Evolutionary conservation across 768 basidiomycete species (phyloP), one percentile per base, ranked within the genome.

Genomic region (Pleurotus ostreatus): DNA sequence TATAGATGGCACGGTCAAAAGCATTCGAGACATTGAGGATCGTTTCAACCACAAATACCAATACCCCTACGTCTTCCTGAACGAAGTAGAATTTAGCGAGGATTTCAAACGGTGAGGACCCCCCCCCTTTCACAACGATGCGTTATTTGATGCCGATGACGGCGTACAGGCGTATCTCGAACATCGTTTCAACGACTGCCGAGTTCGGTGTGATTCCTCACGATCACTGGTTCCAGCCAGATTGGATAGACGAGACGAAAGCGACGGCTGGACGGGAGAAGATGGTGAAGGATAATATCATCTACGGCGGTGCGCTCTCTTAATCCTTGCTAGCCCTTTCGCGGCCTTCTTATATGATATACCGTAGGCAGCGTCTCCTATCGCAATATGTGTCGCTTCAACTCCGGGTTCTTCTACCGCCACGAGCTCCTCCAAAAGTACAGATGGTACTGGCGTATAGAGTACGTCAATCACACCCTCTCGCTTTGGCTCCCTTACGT

Each of bases 351-450:
- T 2, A 44, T 9, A 9, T n/a, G 41, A 15, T 52, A 18, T 43
- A 11, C 44, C 26, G 13, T 38, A 38, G 48, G 5, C 16, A 20
- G 38, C 48, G 40, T 18, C 22, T 49, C 48, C 49, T 96, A 97
- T 65, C 84, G 94, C 40, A 94, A 96, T 62, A 96, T 97, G 95
- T 97, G 95, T 70, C 84, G 95, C 9, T 98, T 86, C 72, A 93
- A 95, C 71, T 94, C 91, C 46, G 93, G 92, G 30, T 91, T 88
- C 74, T 95, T 96, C 74, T 95, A 83, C 74, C 77, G 80, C 43
- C 93, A 95, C 59, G 82, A 86, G 56, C 71, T 95, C 7, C 72
- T 95, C 46, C 78, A 85, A 60, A 74, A 82, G 26, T 94, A 86
- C 69, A 82, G 84, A 44, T 95, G 92, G 70, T 94, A 95, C 70